A percentile compares a stretch with the other conserved stretches of the same genome.
These are phyloP conservation scores for Cavenderia fasciculata DNA, from an alignment of 78 protist genomes.

Conservation along the genomic window DNA sequence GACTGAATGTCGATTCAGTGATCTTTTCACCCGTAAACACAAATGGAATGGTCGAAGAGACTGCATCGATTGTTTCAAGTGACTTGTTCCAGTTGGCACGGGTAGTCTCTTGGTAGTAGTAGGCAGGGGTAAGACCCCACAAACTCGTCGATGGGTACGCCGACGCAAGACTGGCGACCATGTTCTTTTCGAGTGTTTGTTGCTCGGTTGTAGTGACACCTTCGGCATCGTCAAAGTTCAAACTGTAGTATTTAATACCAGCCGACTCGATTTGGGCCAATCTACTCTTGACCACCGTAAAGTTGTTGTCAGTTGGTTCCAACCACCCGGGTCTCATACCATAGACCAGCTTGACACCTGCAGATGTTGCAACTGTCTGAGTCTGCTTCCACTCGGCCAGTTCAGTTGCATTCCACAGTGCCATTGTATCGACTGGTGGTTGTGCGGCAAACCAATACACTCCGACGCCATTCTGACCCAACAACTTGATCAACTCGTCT, in stretches of 20 bases:
- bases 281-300: background rate
- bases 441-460: slow-evolving; percentile 40
- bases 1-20: background rate
- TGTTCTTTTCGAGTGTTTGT: background rate
- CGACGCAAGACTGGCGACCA: background rate
- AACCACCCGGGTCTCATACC: slow-evolving; percentile 44
- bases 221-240: slow-evolving; percentile 60
- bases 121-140: background rate
- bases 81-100: slow-evolving; percentile 1
- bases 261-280: slow-evolving; percentile 1
- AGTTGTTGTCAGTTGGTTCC: background rate
- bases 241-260: slow-evolving; percentile 20
- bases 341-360: slow-evolving; percentile 18
- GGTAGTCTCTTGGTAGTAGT: background rate
- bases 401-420: slow-evolving; percentile 1
- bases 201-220: slow-evolving; percentile 24
- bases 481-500: background rate
- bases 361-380: background rate
- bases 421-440: background rate
- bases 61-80: background rate
- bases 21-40: slow-evolving; percentile 28
- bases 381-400: slow-evolving; percentile 3
- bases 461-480: slow-evolving; percentile 18
- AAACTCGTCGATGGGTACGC: background rate
- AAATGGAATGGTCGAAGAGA: slow-evolving; percentile 5